phyloP scores from a whole-genome alignment of 768 basidiomycete species.

The Cystofilobasidium capitatum region DNA sequence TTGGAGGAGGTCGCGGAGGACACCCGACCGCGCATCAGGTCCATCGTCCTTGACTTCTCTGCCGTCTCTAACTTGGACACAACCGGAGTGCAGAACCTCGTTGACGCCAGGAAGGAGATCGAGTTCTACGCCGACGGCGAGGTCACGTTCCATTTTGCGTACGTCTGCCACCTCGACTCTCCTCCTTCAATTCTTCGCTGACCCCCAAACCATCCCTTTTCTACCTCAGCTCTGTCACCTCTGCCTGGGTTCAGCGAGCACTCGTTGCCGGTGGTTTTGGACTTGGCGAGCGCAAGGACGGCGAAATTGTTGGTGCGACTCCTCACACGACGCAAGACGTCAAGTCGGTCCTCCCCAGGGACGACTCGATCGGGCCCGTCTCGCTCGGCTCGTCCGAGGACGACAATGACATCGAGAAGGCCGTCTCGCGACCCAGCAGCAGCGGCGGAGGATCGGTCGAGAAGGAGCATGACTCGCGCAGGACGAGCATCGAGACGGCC shows the following conservation, averaged over 20 bases:
- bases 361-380: conserved; percentile 6
- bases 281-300: conserved; percentile 45
- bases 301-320: conserved; percentile 31
- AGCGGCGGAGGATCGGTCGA: not conserved
- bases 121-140: conserved; percentile 73
- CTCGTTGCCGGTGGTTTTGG: conserved; percentile 80
- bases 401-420: conserved; percentile 4
- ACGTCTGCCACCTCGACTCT: not conserved
- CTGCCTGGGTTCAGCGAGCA: conserved; percentile 17
- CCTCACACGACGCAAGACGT: conserved; percentile 38
- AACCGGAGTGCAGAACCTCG: conserved; percentile 79
- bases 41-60: conserved; percentile 86
- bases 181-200: not conserved
- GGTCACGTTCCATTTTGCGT: conserved; percentile 82
- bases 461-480: not conserved
- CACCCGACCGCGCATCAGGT: conserved; percentile 59
- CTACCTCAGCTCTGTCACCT: conserved; percentile 9
- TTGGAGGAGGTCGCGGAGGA: conserved; percentile 33
- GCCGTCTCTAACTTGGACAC: conserved; percentile 78
- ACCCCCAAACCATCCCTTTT: not conserved
- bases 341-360: conserved; percentile 34
- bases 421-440: not conserved
- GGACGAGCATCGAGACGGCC: not conserved
- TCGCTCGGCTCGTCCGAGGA: not conserved
- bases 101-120: conserved; percentile 78